Evolutionary conservation across 148 eudicot genomes (phyloP).

Genomic region (Suaeda aralocaspica): DNA sequence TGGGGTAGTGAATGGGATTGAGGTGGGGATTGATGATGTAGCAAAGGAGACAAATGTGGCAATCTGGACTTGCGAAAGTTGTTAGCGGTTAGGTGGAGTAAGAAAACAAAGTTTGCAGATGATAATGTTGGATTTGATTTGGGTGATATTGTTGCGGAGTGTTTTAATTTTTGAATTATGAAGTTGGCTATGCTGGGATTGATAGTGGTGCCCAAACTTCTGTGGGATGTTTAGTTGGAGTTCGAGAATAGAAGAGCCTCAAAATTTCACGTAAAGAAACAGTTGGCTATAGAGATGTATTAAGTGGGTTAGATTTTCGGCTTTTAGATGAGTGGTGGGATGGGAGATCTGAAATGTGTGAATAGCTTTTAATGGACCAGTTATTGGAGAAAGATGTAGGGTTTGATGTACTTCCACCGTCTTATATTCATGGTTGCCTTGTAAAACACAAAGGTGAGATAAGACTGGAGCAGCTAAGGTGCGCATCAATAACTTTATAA

Average conservation of each 20-base stretch:
- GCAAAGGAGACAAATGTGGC: too few species aligned
- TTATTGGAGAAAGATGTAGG: slow-evolving; percentile 69
- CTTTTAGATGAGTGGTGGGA: slow-evolving; percentile 71
- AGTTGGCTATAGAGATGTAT: slow-evolving; percentile 22
- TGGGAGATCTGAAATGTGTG: slow-evolving; percentile 70
- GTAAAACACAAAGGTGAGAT: slow-evolving; percentile 43
- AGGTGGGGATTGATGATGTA: too few species aligned
- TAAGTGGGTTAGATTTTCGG: slow-evolving; percentile 19
- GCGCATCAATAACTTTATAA: slow-evolving; percentile 46
- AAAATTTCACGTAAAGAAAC: slow-evolving; percentile 29
- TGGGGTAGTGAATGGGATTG: too few species aligned
- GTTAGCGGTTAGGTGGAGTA: too few species aligned
- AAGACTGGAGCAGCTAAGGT: slow-evolving; percentile 68
- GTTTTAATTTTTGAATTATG: slow-evolving; percentile 36
- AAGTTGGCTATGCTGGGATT: too few species aligned
- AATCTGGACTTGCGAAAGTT: too few species aligned
- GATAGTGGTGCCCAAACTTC: slow-evolving; percentile 25
- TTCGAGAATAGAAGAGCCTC: slow-evolving; percentile 29
- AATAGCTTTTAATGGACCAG: slow-evolving; percentile 50
- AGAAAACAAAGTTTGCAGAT: slow-evolving; percentile 12
- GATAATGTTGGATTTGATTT: slow-evolving; percentile 35
- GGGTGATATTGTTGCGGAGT: slow-evolving; percentile 35
- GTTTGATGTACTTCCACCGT: slow-evolving; percentile 58
- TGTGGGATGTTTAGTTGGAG: slow-evolving; percentile 24
- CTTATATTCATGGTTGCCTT: slow-evolving; percentile 52